These are phyloP conservation scores for Lotmaria passim DNA, from an alignment of 208 protist genomes.

Conservation along the genomic window DNA sequence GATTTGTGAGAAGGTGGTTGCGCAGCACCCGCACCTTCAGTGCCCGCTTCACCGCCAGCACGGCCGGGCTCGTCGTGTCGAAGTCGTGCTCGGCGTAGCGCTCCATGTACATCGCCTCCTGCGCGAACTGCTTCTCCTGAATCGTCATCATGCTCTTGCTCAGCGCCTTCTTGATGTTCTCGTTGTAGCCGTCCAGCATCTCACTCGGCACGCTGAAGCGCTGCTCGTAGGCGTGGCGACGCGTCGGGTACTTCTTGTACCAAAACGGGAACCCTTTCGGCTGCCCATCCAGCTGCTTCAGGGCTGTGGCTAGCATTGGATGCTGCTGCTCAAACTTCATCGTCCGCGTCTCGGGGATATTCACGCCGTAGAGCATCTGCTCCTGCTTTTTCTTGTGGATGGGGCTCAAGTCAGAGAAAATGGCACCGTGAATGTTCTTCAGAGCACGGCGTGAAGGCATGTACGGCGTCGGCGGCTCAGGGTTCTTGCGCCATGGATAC, in stretches of 20 bases:
- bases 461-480: slow-evolving; percentile 87
- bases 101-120: slow-evolving; percentile 93
- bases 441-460: slow-evolving; percentile 89
- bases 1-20: slow-evolving; percentile 92
- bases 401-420: slow-evolving; percentile 80
- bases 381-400: slow-evolving; percentile 91
- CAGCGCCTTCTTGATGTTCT: slow-evolving; percentile 79
- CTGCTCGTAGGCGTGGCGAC: slow-evolving; percentile 88
- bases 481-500: slow-evolving; percentile 94
- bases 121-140: slow-evolving; percentile 87
- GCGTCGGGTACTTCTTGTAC: slow-evolving; percentile 94
- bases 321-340: slow-evolving; percentile 86
- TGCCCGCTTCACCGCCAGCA: slow-evolving; percentile 84
- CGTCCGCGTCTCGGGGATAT: slow-evolving; percentile 77
- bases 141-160: slow-evolving; percentile 85
- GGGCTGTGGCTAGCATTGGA: slow-evolving; percentile 78
- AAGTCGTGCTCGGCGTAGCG: slow-evolving; percentile 92
- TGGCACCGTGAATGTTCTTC: slow-evolving; percentile 90
- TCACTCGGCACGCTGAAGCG: slow-evolving; percentile 90
- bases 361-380: slow-evolving; percentile 89
- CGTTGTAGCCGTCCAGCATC: slow-evolving; percentile 91
- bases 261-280: slow-evolving; percentile 92
- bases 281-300: slow-evolving; percentile 78
- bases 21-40: slow-evolving; percentile 86
- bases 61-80: slow-evolving; percentile 86